These are phyloP conservation scores for Aeminium ludgeri DNA, from an alignment of 495 filamentous ascomycete genomes.

Conservation along the genomic window DNA sequence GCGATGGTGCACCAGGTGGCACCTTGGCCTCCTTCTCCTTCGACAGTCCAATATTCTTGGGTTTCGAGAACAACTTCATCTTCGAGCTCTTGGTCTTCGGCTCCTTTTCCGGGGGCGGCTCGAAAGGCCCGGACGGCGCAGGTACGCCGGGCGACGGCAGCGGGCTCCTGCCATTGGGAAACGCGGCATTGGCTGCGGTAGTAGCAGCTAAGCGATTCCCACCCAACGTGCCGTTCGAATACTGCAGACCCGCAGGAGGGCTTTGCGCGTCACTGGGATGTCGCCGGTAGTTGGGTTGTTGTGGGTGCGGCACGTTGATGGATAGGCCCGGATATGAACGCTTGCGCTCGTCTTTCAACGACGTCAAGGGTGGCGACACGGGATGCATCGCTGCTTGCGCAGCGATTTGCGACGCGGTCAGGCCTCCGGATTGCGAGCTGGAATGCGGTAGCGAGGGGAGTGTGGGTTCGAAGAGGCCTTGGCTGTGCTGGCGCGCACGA, in stretches of 20 bases:
- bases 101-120: constrained; percentile 34
- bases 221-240: constrained; percentile 51
- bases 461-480: constrained; percentile 79
- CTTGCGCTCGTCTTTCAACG: constrained; percentile 35
- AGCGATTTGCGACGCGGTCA: constrained; percentile 72
- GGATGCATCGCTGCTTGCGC: constrained; percentile 78
- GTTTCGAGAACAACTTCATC: constrained; percentile 82
- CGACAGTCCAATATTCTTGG: constrained; percentile 62
- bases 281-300: constrained; percentile 13
- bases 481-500: constrained; percentile 46
- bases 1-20: constrained; percentile 58
- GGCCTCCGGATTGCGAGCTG: constrained; percentile 30
- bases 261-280: constrained; percentile 27
- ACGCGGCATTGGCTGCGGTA: constrained; percentile 73
- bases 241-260: constrained; percentile 25
- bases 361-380: constrained; percentile 8
- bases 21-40: constrained; percentile 50
- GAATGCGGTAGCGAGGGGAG: constrained; percentile 63
- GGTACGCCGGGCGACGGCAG: constrained; percentile 19
- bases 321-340: constrained; percentile 32
- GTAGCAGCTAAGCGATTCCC: constrained; percentile 53
- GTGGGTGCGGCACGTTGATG: constrained; percentile 39
- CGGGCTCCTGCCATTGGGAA: constrained; percentile 42
- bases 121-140: constrained; percentile 5
- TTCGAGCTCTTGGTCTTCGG: constrained; percentile 64